These are phyloP conservation scores for Pichia phayaonensis DNA, from an alignment of 805 yeast species.

Conservation along the genomic window DNA sequence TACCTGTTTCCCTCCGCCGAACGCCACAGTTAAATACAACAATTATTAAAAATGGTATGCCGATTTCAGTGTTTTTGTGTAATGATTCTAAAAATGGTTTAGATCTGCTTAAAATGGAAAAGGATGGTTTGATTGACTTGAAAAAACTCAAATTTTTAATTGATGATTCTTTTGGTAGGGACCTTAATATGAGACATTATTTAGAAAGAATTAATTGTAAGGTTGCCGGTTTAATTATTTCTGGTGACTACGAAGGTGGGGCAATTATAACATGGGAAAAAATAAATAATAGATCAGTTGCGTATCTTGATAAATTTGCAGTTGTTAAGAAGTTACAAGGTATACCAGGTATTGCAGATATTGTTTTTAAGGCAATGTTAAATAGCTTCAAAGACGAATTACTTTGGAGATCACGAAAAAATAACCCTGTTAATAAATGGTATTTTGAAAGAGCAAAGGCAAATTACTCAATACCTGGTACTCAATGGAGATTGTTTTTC, in stretches of 20 bases:
- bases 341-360: constrained; percentile 87
- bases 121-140: constrained; percentile 41
- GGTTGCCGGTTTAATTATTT: constrained; percentile 71
- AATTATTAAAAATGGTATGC: constrained; percentile 68
- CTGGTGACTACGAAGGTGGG: constrained; percentile 94
- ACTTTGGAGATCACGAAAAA: constrained; percentile 83
- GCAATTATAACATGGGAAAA: constrained; percentile 74
- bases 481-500: constrained; percentile 35
- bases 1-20: constrained; percentile 57
- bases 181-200: constrained; percentile 61
- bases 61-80: constrained; percentile 37
- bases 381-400: constrained; percentile 62
- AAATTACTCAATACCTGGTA: constrained; percentile 39
- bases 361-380: constrained; percentile 75
- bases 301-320: constrained; percentile 92
- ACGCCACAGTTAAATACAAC: constrained; percentile 70
- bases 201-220: constrained; percentile 53
- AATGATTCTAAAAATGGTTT: constrained; percentile 29
- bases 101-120: constrained; percentile 33
- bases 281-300: constrained; percentile 31
- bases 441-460: constrained; percentile 88
- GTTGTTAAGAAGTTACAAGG: constrained; percentile 82
- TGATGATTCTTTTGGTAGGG: constrained; percentile 70
- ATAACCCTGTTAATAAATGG: constrained; percentile 95
- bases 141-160: constrained; percentile 52